Conservation (phyloP, 2,329 filamentous ascomycete genomes). For the Exophiala mesophila region DNA sequence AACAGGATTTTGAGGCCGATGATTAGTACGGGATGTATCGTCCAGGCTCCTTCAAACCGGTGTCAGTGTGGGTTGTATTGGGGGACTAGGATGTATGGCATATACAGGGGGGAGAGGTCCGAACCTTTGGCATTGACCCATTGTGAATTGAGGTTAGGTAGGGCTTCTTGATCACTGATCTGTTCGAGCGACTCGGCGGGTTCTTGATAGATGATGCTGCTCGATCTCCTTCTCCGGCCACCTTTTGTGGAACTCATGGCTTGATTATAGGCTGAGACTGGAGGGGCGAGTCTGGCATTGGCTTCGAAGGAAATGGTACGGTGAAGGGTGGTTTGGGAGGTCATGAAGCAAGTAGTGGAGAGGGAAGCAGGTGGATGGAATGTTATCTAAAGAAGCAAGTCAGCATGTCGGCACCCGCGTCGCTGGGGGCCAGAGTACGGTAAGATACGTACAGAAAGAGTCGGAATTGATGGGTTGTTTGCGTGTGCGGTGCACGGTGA, state of each 20-base stretch:
- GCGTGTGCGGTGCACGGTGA: too few species aligned
- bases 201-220: slow-evolving; percentile 97
- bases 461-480: too few species aligned
- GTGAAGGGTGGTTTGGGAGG: slow-evolving; percentile 66
- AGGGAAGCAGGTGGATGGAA: too few species aligned
- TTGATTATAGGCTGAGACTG: slow-evolving; percentile 46
- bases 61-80: too few species aligned
- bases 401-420: too few species aligned
- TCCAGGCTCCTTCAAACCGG: slow-evolving; percentile 99
- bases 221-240: slow-evolving; percentile 85
- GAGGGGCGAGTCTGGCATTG: slow-evolving; percentile 64
- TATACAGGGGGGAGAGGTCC: slow-evolving; percentile 28
- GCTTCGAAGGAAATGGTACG: slow-evolving; percentile 89
- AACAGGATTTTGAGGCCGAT: slow-evolving; percentile 89
- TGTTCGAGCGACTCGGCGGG: slow-evolving; percentile 95
- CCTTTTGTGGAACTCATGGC: slow-evolving; percentile 60
- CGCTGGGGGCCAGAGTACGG: too few species aligned
- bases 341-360: slow-evolving; percentile 21
- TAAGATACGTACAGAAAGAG: too few species aligned
- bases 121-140: slow-evolving; percentile 99
- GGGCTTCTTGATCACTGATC: slow-evolving; percentile 88
- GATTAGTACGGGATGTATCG: slow-evolving; percentile 93
- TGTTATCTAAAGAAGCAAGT: too few species aligned
- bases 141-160: slow-evolving; percentile 94
- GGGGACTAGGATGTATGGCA: slow-evolving; percentile 15